Evolutionary conservation across 306 rosid species (phyloP).

Genomic region (Quercus wislizeni): DNA sequence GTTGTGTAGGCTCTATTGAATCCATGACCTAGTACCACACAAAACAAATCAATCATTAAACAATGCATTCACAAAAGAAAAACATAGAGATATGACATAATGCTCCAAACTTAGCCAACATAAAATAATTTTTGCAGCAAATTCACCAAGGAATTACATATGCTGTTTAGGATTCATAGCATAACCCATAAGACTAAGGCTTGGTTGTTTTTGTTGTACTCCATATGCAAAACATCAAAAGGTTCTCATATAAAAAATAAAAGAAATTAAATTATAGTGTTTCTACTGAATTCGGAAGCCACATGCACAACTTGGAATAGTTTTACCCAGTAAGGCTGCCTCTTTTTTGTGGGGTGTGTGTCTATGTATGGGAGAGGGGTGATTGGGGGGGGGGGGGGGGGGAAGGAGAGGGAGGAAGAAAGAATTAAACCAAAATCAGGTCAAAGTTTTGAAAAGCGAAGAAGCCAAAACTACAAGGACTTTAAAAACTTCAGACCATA

Average conservation of each 20-base stretch:
- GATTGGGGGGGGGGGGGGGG: neutral
- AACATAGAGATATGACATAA: no score
- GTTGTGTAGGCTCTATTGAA: no score
- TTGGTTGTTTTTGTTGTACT: no score
- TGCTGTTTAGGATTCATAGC: no score
- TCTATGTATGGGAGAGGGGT: no score
- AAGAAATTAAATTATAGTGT: neutral
- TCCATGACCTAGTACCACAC: no score
- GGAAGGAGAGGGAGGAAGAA: neutral
- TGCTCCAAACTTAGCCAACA: no score
- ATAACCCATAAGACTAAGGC: no score
- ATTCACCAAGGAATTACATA: neutral
- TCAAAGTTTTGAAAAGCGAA: conserved; percentile 2
- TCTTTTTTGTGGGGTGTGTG: no score
- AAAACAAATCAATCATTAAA: no score
- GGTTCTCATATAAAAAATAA: neutral
- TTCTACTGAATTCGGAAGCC: neutral
- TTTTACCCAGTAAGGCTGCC: neutral
- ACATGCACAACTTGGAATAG: conserved; percentile 2
- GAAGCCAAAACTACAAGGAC: neutral
- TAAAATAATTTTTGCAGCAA: neutral
- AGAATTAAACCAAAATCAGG: neutral
- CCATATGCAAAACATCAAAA: neutral
- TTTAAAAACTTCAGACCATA: conserved; percentile 1
- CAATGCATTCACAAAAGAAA: no score